Conservation (phyloP, 441 rosid species). For the Eugenia klotzschiana region DNA sequence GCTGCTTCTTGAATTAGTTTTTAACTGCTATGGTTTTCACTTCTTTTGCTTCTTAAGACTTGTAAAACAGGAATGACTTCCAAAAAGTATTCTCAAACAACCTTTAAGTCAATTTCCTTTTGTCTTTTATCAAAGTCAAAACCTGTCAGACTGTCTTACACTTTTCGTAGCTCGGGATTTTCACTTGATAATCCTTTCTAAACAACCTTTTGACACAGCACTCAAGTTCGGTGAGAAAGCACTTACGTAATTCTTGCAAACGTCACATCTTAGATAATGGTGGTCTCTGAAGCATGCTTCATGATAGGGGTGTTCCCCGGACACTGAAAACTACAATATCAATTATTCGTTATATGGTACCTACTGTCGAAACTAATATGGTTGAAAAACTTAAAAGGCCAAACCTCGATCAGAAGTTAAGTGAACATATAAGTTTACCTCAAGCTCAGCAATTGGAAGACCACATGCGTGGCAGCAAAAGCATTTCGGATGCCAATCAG, state of each 20-base stretch:
- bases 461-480: not conserved
- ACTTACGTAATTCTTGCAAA: constrained; percentile 4
- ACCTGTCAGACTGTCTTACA: not conserved
- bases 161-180: not conserved
- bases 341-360: not conserved
- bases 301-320: not conserved
- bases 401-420: not conserved
- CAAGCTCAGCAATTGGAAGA: not conserved
- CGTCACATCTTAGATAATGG: not conserved
- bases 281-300: not conserved
- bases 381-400: not conserved
- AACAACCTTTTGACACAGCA: not conserved
- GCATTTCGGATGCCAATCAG: constrained; percentile 2
- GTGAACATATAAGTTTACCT: not conserved
- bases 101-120: not conserved
- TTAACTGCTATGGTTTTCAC: not conserved
- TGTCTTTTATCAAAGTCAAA: not conserved
- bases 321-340: not conserved
- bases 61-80: not conserved
- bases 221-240: not conserved
- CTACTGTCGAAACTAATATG: not conserved
- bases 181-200: not conserved
- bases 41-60: not conserved
- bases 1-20: not conserved
- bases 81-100: not conserved